Base-by-base conservation (phyloP, 139 green algal species). In the Closterium sp. region DNA sequence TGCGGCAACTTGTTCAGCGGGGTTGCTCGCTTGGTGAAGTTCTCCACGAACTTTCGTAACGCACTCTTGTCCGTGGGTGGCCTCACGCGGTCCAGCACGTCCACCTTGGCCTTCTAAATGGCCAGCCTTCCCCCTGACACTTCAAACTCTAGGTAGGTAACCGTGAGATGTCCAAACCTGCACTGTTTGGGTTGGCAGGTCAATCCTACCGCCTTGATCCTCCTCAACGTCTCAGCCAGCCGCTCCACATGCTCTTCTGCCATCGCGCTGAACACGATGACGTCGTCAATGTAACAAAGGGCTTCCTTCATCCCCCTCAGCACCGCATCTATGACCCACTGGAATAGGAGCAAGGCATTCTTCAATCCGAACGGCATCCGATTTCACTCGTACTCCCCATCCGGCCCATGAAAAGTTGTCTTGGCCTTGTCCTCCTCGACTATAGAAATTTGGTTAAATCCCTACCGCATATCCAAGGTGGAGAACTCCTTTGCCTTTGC, bases 221-320 rank as follows among this genome's bases (percentile, higher is more conserved):
- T 42, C 10, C 79, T 42, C 34, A 86, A 91, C 11, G 85, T 28
- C 32, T 24, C 27, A 13, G 38, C 38, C 38, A 45, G 38, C 38
- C 38, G 38, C 38, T 45, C 38, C 11, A 31, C 9, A 86, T 91
- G 88, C 38, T 86, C 88, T 28, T 91, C 45, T 11, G 19, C 27
- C 11, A 1, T 91, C 19, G n/a, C 22, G 45, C 42, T 91, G 88
- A 86, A 91, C 17, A 86, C 29, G 21, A 91, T 30, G 21, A 85
- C n/a, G 34, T 91, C 88, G 45, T 91, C 32, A 28, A 91, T 91
- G 88, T 91, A 91, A 27, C 34, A 85, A 31, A 24, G 32, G 17
- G 38, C 88, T 31, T 34, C 73, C 9, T 19, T 11, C 42, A 91
- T 17, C n/a, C 38, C 88, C 13, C 34, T 31, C 88, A 91, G 29